Percentiles rank a stretch among this genome's conserved stretches.
These are phyloP conservation scores for Penicillium rolfsii DNA, from an alignment of 2,329 filamentous ascomycete genomes.

Conservation along the genomic window DNA sequence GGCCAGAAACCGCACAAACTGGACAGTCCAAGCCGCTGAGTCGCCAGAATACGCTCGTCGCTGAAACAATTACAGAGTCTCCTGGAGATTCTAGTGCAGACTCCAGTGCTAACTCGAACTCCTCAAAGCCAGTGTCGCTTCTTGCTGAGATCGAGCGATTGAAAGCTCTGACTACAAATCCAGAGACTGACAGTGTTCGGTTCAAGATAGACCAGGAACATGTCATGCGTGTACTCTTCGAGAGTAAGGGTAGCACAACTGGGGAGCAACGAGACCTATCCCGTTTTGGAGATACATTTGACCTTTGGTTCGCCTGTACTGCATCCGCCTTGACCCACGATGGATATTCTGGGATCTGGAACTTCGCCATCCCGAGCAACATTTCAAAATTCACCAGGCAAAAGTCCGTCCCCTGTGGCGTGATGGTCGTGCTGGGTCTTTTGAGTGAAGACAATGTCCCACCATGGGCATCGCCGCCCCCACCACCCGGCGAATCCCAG, in stretches of 20 bases:
- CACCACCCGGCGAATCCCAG: not conserved
- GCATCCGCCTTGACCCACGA: constrained; percentile 10
- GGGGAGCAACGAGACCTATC: not conserved
- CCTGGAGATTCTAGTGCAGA: not conserved
- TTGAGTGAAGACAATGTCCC: not conserved
- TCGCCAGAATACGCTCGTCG: constrained; percentile 2
- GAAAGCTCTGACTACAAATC: not conserved
- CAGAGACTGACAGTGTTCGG: not conserved
- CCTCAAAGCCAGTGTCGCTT: not conserved
- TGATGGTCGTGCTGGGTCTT: constrained; percentile 1
- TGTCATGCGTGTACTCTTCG: not conserved
- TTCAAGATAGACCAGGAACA: constrained; percentile 1
- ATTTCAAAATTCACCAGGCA: not conserved
- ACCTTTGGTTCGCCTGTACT: constrained; percentile 8
- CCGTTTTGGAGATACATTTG: not conserved
- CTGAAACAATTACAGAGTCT: not conserved
- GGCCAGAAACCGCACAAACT: not conserved
- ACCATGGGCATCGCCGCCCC: constrained; percentile 2
- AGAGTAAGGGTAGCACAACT: not conserved
- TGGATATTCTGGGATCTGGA: constrained; percentile 6
- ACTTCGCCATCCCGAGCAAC: constrained; percentile 10
- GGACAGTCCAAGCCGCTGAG: not conserved
- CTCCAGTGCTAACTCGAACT: not conserved
- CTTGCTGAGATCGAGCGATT: not conserved
- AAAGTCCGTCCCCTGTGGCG: not conserved